These are phyloP conservation scores for Spiraea crenata DNA, from an alignment of 331 rosid species.

Conservation along the genomic window DNA sequence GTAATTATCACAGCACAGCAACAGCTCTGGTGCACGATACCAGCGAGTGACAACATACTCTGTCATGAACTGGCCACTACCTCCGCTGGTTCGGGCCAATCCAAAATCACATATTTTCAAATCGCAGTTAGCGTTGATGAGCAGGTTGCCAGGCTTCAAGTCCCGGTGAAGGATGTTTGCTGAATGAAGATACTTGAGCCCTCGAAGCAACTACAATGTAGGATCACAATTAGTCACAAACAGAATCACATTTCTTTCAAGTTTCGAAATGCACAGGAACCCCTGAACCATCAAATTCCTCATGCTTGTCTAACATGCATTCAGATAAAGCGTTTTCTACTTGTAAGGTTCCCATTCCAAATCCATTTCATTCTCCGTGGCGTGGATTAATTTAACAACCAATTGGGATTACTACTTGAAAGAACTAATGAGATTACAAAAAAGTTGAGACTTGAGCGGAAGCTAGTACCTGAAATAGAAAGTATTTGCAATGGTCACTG, in stretches of 20 bases:
- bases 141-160: slow-evolving; percentile 59
- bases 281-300: not conserved
- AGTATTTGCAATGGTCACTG: slow-evolving; percentile 49
- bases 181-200: slow-evolving; percentile 56
- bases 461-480: slow-evolving; percentile 44
- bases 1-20: slow-evolving; percentile 47
- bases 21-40: slow-evolving; percentile 64
- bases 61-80: slow-evolving; percentile 49
- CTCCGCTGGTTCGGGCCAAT: slow-evolving; percentile 47
- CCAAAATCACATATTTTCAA: slow-evolving; percentile 59
- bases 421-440: not conserved
- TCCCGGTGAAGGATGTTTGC: slow-evolving; percentile 58
- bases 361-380: not conserved
- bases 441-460: not conserved
- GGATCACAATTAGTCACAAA: slow-evolving; percentile 10
- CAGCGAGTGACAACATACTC: slow-evolving; percentile 64
- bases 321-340: not conserved
- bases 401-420: slow-evolving; percentile 8
- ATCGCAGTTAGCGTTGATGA: slow-evolving; percentile 50
- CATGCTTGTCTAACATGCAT: not conserved
- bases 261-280: not conserved
- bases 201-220: slow-evolving; percentile 42
- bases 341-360: slow-evolving; percentile 1
- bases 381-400: not conserved
- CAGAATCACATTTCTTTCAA: not conserved